These are phyloP conservation scores for Boletus speciosus DNA, from an alignment of 768 basidiomycete genomes.

Conservation along the genomic window DNA sequence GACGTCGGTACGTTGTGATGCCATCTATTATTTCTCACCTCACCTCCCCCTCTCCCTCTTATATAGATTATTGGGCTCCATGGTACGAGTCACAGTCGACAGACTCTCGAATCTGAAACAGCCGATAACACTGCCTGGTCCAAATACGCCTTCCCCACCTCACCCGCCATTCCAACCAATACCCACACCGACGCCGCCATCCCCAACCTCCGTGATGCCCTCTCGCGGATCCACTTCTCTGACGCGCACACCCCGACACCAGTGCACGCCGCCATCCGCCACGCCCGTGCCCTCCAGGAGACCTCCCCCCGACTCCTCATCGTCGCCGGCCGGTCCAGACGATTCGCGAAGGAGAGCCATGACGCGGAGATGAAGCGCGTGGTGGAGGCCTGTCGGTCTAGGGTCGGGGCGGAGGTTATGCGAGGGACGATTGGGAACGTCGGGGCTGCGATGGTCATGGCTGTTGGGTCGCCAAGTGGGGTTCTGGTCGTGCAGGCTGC, in stretches of 20 bases:
- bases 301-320: slow-evolving; percentile 48
- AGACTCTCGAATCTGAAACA: slow-evolving; percentile 71
- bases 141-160: slow-evolving; percentile 42
- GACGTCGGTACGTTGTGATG: slow-evolving; percentile 8
- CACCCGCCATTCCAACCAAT: slow-evolving; percentile 21
- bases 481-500: slow-evolving; percentile 60
- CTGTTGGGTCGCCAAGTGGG: slow-evolving; percentile 47
- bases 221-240: slow-evolving; percentile 65
- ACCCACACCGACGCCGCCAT: slow-evolving; percentile 3
- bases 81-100: slow-evolving; percentile 69
- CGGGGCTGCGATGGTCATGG: slow-evolving; percentile 70
- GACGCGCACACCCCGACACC: slow-evolving; percentile 53
- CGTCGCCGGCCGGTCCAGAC: slow-evolving; percentile 69
- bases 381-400: slow-evolving; percentile 39
- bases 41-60: not conserved
- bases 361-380: slow-evolving; percentile 61
- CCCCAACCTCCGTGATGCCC: slow-evolving; percentile 30
- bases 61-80: slow-evolving; percentile 40
- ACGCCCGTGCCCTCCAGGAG: slow-evolving; percentile 35
- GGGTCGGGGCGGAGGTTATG: slow-evolving; percentile 33
- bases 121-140: slow-evolving; percentile 80
- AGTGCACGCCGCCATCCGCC: slow-evolving; percentile 50
- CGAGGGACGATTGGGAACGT: slow-evolving; percentile 85
- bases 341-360: slow-evolving; percentile 73
- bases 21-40: not conserved